Evolutionary conservation across 1,139 yeast genomes (phyloP), one percentile per base, ranked within the genome.

Genomic region (Geotrichum cucujoidarum): DNA sequence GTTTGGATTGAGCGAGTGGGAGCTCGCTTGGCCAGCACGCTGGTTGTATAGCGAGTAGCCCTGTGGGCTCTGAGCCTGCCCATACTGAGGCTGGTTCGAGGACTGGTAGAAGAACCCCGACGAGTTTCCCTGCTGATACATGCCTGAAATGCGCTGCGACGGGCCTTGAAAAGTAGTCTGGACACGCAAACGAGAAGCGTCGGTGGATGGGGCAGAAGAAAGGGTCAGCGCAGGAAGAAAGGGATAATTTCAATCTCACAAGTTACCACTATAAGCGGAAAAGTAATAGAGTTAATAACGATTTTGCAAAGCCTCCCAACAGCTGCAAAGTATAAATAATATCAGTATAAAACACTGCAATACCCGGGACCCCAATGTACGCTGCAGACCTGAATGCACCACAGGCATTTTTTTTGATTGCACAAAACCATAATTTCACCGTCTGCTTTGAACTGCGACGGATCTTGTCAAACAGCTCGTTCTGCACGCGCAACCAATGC

Each of bases 71-170:
- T 20, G 24, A 25, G 20, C 29, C 13, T 37, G 40, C 20, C 11
- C 20, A 21, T 37, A 45, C 47, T 50, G 43, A 38, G 41, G 47
- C 47, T 37, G 34, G 38, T 47, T 40, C 45, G 48, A 38, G 46
- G 48, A 22, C 38, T 40, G 44, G 37, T 20, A 32, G 18, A 40
- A 40, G 14, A 40, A 40, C 6, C 44, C 44, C 2, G 44, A 40
- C 20, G n/a, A 13, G 38, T 40, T 40, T 16, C 18, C 40, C n/a
- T 30, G 44, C 27, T 21, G 25, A n/a, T 40, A 40, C 44, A 40
- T 40, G 2, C 10, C 20, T 11, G 17, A 11, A 22, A 38, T 17
- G 10, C 6, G 27, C 6, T 24, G 27, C 6, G 27, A 24, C 27
- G 27, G 27, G n/a, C n/a, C n/a, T n/a, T n/a, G n/a, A n/a, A n/a